Evolutionary conservation across 129 eudicot species (phyloP).

Genomic region (Mikania micrantha): DNA sequence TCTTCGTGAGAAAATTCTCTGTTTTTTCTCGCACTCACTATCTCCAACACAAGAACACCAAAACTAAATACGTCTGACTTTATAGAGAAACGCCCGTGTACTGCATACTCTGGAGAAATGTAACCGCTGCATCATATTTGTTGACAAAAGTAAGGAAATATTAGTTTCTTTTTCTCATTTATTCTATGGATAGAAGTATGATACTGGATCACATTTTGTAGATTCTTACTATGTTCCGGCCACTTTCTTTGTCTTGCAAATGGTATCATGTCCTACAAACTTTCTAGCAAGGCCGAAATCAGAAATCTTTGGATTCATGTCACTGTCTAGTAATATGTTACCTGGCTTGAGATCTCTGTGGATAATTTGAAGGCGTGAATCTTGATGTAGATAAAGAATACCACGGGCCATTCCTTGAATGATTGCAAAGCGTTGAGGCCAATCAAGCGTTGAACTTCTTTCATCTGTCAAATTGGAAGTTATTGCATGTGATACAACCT

Average conservation of each 20-base stretch:
- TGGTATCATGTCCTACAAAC: constrained; percentile 14
- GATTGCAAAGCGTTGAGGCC: too few relatives aligned
- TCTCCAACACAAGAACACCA: constrained; percentile 35
- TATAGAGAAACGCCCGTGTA: constrained; percentile 29
- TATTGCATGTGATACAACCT: too few relatives aligned
- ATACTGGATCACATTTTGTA: not conserved
- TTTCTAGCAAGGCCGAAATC: constrained; percentile 25
- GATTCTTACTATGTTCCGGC: constrained; percentile 28
- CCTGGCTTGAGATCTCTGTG: constrained; percentile 20
- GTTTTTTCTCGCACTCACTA: constrained; percentile 34
- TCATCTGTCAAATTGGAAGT: too few relatives aligned
- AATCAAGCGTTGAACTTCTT: too few relatives aligned
- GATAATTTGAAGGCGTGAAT: not conserved
- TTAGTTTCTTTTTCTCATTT: not conserved
- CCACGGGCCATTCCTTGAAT: too few relatives aligned
- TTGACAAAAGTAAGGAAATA: not conserved
- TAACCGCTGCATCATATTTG: constrained; percentile 22
- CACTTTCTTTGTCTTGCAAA: constrained; percentile 18
- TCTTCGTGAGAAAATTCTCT: constrained; percentile 28
- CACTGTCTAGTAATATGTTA: constrained; percentile 6
- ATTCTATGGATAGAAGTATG: not conserved
- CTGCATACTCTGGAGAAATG: constrained; percentile 40
- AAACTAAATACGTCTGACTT: constrained; percentile 42
- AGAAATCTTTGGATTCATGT: constrained; percentile 27
- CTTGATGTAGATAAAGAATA: too few relatives aligned